Evolutionary conservation across 306 rosid species (phyloP).

Genomic region (cucumber (Cucumis sativus)): Cucumber_9930_V3 NC_026660.2:8991501-8992000

Average conservation of each 20-base stretch:
- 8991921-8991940: neutral
- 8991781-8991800: neutral
- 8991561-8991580: neutral
- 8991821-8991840: neutral
- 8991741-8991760: neutral
- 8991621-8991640: neutral
- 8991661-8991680: neutral
- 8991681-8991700: neutral
- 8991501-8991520: neutral
- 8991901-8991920: neutral
- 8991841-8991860: neutral
- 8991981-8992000: slow-evolving; percentile 61
- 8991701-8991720: neutral
- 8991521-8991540: neutral
- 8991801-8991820: neutral
- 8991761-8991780: neutral
- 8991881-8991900: neutral
- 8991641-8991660: neutral
- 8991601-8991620: neutral
- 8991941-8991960: neutral
- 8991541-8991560: neutral
- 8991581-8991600: neutral
- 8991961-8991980: slow-evolving; percentile 1
- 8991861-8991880: neutral
- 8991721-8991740: neutral